These are phyloP conservation scores for Zasmidium cellare DNA, from an alignment of 2,329 filamentous ascomycete species.

Conservation along the genomic window DNA sequence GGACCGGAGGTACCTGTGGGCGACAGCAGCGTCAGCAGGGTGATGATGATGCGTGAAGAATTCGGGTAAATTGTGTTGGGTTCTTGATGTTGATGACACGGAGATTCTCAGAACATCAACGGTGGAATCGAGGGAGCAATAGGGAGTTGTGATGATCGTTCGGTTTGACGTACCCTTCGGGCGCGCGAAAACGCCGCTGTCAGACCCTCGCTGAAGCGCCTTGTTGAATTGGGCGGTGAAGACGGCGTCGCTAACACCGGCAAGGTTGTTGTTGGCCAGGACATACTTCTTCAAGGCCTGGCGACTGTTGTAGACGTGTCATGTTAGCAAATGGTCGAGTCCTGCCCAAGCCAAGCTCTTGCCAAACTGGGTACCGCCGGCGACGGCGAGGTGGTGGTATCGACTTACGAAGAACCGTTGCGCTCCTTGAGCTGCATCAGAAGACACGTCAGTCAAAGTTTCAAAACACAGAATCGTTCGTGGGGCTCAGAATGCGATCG, in stretches of 20 bases:
- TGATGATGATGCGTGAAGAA: conserved; percentile 4
- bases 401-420: conserved; percentile 67
- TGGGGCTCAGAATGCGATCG: conserved; percentile 11
- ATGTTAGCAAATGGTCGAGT: conserved; percentile 27
- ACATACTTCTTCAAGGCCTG: conserved; percentile 76
- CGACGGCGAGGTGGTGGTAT: conserved; percentile 28
- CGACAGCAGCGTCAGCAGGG: conserved; percentile 26
- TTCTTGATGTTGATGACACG: conserved; percentile 7
- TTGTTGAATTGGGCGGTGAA: conserved; percentile 83
- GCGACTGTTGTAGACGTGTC: conserved; percentile 51
- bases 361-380: conserved; percentile 19
- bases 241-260: conserved; percentile 51
- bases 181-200: conserved; percentile 82
- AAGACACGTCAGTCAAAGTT: conserved; percentile 50
- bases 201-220: conserved; percentile 77
- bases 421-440: conserved; percentile 66
- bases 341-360: conserved; percentile 14
- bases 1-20: conserved; percentile 74
- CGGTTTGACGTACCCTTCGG: conserved; percentile 72
- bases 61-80: conserved; percentile 6
- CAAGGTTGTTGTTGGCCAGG: conserved; percentile 67
- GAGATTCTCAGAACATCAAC: conserved; percentile 11
- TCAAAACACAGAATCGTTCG: conserved; percentile 12
- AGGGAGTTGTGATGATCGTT: conserved; percentile 24
- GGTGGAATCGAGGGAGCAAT: conserved; percentile 8